Conservation (phyloP, 177 flowering plant genomes). For the Vitis hybrid region DNA sequence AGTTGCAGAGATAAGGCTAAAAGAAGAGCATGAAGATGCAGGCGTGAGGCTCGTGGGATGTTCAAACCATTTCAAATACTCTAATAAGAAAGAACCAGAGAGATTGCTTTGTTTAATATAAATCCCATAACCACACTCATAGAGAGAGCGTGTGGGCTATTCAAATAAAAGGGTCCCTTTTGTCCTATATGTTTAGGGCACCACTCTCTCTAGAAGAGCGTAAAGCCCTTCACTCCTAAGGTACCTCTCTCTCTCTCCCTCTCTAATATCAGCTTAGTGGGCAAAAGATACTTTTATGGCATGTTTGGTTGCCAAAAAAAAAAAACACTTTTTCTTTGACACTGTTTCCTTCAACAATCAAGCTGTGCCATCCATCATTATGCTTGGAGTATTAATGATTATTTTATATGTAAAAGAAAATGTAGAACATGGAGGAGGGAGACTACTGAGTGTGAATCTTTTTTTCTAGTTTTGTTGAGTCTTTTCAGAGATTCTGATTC, state of each 20-base stretch:
- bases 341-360: constrained; percentile 15
- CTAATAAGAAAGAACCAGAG: no score
- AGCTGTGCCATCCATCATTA: constrained; percentile 14
- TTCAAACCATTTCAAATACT: no score
- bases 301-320: constrained; percentile 12
- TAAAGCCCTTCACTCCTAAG: background rate
- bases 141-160: constrained; percentile 3
- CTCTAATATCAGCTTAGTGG: background rate
- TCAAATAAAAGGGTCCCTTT: background rate
- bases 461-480: no score
- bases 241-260: no score
- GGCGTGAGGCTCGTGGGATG: no score
- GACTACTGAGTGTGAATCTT: no score
- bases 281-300: constrained; percentile 9
- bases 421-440: no score
- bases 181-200: constrained; percentile 4
- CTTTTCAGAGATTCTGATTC: no score
- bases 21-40: no score
- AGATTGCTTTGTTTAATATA: background rate
- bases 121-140: background rate
- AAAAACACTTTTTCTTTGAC: constrained; percentile 19
- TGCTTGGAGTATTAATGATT: no score
- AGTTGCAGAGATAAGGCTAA: no score
- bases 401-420: no score
- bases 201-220: background rate